Evolutionary conservation across 257 asterid genomes (phyloP).

Genomic region (Catharanthus roseus): DNA sequence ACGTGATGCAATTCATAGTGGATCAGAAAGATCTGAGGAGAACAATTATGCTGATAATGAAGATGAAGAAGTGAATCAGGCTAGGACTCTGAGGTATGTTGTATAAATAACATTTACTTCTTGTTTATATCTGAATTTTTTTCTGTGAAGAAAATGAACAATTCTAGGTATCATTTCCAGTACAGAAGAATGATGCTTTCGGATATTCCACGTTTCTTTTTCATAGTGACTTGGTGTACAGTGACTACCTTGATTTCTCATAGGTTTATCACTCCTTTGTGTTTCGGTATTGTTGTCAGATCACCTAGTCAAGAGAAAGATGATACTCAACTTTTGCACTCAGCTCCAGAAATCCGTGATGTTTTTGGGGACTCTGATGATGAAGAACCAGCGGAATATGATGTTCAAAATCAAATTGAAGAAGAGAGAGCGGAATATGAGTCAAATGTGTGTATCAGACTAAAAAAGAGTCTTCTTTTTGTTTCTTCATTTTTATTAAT

Average conservation of each 20-base stretch:
- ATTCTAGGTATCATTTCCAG: background rate
- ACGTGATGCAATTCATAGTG: conserved; percentile 60
- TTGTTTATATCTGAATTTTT: background rate
- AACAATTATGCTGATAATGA: conserved; percentile 62
- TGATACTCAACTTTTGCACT: conserved; percentile 44
- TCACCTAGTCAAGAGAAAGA: conserved; percentile 59
- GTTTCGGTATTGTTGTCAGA: conserved; percentile 33
- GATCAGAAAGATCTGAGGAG: conserved; percentile 86
- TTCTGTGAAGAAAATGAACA: background rate
- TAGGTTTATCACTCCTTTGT: background rate
- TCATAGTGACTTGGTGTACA: conserved; percentile 1
- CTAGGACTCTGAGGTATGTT: conserved; percentile 59
- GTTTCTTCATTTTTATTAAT: conserved; percentile 12
- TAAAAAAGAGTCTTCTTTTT: conserved; percentile 8
- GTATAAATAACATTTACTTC: background rate
- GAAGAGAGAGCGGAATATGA: too few species aligned
- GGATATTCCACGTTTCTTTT: background rate
- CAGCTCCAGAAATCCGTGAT: conserved; percentile 90
- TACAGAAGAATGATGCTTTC: background rate
- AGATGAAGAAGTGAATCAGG: conserved; percentile 78
- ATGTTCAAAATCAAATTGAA: conserved; percentile 44
- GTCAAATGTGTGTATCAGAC: conserved; percentile 38
- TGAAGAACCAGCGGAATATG: conserved; percentile 59
- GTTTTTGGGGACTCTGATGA: conserved; percentile 90
- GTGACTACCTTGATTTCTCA: too few species aligned